Base-by-base conservation (phyloP, 1,139 yeast species). In the Saccharomyces pastorianus region DNA sequence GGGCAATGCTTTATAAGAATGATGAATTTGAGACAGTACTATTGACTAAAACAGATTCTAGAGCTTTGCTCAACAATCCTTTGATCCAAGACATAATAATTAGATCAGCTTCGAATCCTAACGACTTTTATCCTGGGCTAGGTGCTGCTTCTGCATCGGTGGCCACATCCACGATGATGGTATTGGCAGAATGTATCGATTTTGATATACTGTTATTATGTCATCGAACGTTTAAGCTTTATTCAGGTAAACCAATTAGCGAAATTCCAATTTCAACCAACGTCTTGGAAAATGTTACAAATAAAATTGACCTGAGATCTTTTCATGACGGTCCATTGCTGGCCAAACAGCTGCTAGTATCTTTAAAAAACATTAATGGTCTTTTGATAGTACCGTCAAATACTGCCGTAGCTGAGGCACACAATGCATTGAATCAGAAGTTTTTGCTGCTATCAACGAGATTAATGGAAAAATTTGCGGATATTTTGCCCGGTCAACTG, bases 141-240 rank as follows among this genome's bases (percentile, higher is more conserved):
- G 64, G 65, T 6, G 62, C 65, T 11, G 61, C 67, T 2, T 59
- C 69, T 14, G 56, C 62, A 3, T 66, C 68, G 2, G 66, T 73
- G 26, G 65, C 72, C 2, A 64, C 62, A 11, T 61, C 70, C 3
- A 76, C 83, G 0, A 67, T 76, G 56, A 61, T 71, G n/a, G 73
- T 84, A 5, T 69, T 83, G 11, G 65, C 75, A 0, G 65, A 73
- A 14, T 76, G 84, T 20, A 64, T 85, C 28, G 67, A 73, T 46
- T 84, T 79, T 64, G 95, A 86, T 64, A 71, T 84, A 20, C 65
- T 77, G 13, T 69, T 77, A n/a, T 69, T 84, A 53, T 79, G 85
- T 2, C 82, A 81, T 57, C 77, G 78, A 56, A 77, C 85, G 20
- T 69, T 70, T 42, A 69, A 74, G 29, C 67, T 84, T 17, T 73